These are phyloP conservation scores for Setaria viridis DNA, from an alignment of 202 grass and related monocot species.

Conservation along the genomic window DNA sequence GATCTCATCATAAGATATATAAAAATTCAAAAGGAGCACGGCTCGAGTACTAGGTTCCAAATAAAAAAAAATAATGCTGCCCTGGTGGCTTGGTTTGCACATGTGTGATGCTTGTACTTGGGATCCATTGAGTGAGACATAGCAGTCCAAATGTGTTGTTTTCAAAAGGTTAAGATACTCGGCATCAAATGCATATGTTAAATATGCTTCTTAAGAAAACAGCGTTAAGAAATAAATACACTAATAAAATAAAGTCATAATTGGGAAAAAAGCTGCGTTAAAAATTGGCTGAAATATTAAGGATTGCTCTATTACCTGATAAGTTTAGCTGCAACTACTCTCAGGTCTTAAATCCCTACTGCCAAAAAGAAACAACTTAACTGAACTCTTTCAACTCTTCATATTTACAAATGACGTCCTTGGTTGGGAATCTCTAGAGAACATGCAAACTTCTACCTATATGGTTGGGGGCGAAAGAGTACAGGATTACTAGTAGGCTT, in stretches of 20 bases:
- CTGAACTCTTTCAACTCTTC: not conserved
- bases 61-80: not conserved
- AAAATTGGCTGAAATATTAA: not conserved
- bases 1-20: not conserved
- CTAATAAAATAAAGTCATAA: not conserved
- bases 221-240: not conserved
- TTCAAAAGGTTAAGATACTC: not conserved
- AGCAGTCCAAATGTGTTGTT: too few relatives aligned
- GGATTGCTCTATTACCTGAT: not conserved
- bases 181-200: not conserved
- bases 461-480: not conserved
- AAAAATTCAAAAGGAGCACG: conserved; percentile 7
- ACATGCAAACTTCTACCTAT: conserved; percentile 22
- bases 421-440: not conserved
- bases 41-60: not conserved
- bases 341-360: not conserved
- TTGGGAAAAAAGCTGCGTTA: not conserved
- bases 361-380: conserved; percentile 17
- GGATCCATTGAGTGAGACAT: not conserved
- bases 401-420: conserved; percentile 37
- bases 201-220: not conserved
- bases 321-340: not conserved
- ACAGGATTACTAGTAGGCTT: not conserved
- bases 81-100: not conserved
- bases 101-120: not conserved